Percentiles rank a stretch among this genome's conserved stretches.
These are phyloP conservation scores for Colletotrichum salicis DNA, from an alignment of 2,329 filamentous ascomycete genomes.

Conservation along the genomic window DNA sequence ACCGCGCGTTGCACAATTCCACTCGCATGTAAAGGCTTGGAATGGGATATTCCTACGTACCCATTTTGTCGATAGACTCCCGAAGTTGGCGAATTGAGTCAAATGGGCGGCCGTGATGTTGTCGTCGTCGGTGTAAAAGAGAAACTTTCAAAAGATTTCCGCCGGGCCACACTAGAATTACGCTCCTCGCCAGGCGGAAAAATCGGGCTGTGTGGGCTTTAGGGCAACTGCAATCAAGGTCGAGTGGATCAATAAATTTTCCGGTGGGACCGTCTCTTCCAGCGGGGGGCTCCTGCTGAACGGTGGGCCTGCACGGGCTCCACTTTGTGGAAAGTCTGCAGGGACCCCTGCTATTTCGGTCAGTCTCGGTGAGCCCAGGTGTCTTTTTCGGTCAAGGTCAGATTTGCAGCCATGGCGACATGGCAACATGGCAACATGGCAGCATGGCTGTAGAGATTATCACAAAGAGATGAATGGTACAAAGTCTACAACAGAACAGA, in stretches of 20 bases:
- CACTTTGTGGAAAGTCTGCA: not conserved
- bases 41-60: conserved; percentile 62
- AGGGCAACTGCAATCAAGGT: conserved; percentile 4
- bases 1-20: conserved; percentile 37
- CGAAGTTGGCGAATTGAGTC: conserved; percentile 52
- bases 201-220: conserved; percentile 20
- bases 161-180: conserved; percentile 10
- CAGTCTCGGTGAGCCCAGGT: not conserved
- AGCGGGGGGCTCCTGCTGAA: not conserved
- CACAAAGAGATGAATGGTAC: not conserved
- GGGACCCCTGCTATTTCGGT: not conserved
- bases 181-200: conserved; percentile 10
- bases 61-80: conserved; percentile 66
- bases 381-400: not conserved
- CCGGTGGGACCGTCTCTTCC: not conserved
- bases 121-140: conserved; percentile 45
- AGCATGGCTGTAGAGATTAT: not conserved
- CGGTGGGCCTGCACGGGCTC: not conserved
- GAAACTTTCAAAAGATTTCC: conserved; percentile 15
- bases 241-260: not conserved
- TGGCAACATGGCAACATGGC: not conserved
- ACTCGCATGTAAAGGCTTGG: conserved; percentile 52
- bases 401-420: not conserved
- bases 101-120: conserved; percentile 46
- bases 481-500: too few relatives aligned